phyloP scores from a whole-genome alignment of 495 filamentous ascomycete species.

The Tuber aestivum region DNA sequence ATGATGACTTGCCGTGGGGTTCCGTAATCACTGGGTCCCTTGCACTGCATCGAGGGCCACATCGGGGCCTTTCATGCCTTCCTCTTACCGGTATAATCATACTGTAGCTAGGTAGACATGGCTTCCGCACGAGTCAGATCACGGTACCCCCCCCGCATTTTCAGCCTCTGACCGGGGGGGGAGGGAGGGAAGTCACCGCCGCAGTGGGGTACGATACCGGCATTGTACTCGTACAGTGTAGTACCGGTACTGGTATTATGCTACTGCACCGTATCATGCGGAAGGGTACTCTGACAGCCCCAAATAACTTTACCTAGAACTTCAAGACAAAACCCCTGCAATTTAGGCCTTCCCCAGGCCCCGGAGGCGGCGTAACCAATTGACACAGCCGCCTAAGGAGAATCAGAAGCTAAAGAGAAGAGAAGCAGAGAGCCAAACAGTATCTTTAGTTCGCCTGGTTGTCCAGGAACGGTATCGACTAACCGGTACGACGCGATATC shows the following conservation, averaged over 20 bases:
- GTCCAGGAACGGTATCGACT: neutral
- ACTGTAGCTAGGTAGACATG: neutral
- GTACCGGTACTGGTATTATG: too few species aligned
- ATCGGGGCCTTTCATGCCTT: neutral
- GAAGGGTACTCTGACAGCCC: neutral
- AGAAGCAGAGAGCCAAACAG: neutral
- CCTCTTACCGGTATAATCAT: neutral
- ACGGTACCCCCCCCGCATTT: conserved; percentile 1
- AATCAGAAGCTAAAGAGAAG: neutral
- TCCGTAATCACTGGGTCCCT: neutral
- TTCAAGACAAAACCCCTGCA: neutral
- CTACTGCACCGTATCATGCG: too few species aligned
- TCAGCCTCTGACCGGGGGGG: neutral
- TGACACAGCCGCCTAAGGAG: neutral
- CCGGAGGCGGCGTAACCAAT: neutral
- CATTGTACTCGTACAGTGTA: too few species aligned
- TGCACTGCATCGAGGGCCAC: neutral
- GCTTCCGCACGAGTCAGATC: neutral
- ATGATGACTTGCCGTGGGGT: neutral
- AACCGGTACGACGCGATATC: neutral
- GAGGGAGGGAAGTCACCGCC: neutral
- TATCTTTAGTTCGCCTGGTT: neutral
- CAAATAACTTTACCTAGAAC: neutral
- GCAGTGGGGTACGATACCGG: neutral
- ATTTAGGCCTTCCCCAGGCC: neutral